Evolutionary conservation across 345 rosid species (phyloP).

Genomic region (Triadica sebifera): DNA sequence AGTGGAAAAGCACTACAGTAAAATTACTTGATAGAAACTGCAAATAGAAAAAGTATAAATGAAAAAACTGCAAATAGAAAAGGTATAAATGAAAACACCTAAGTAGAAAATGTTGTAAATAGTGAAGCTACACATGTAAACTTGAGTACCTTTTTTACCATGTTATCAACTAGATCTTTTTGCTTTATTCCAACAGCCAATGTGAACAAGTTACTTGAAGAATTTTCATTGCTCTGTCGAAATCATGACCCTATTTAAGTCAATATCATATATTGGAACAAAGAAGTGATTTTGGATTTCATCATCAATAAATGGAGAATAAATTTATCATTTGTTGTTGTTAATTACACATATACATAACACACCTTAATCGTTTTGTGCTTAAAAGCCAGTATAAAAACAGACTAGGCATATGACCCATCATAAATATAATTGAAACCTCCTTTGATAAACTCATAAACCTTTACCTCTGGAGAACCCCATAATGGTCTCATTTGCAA

Average conservation of each 20-base stretch:
- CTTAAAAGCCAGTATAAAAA: neutral
- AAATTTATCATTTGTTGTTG: too few relatives aligned
- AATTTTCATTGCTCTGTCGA: conserved; percentile 30
- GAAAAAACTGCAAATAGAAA: conserved; percentile 41
- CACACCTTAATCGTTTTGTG: neutral
- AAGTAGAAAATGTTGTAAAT: neutral
- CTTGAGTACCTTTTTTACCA: conserved; percentile 50
- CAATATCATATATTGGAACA: neutral
- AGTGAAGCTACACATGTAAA: neutral
- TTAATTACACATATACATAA: too few relatives aligned
- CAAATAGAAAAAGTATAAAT: conserved; percentile 12
- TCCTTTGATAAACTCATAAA: neutral
- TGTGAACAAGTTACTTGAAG: conserved; percentile 42
- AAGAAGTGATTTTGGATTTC: neutral
- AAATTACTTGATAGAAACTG: conserved; percentile 70
- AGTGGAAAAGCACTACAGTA: conserved; percentile 83
- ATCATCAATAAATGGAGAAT: too few relatives aligned
- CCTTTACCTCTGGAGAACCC: conserved; percentile 50
- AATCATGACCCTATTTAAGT: conserved; percentile 1
- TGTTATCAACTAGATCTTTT: conserved; percentile 44
- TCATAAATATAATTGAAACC: conserved; percentile 10
- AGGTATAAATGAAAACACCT: neutral
- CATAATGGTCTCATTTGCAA: conserved; percentile 63
- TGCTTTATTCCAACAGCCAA: conserved; percentile 63
- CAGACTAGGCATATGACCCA: neutral